Evolutionary conservation across 1,284 basidiomycete species (phyloP), one percentile per base, ranked within the genome.

Genomic region (Irpex sp.): DNA sequence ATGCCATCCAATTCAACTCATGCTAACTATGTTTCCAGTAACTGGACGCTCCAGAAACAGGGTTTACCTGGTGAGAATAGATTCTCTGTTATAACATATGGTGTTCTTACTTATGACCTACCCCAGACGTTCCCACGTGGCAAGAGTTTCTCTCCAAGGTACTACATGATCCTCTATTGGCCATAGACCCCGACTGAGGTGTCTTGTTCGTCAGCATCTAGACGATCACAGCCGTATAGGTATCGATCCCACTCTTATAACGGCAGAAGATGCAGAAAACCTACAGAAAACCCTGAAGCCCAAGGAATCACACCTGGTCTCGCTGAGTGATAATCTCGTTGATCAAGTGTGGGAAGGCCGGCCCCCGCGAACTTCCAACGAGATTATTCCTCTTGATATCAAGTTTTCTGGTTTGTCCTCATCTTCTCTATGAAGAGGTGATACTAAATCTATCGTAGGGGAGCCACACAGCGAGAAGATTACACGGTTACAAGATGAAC

Each of bases 1-100:
- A 9, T 48, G 15, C 62, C 8, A 4, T 54, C 26, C 26, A 13
- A 34, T 37, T n/a, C 19, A 17, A 58, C 36, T 31, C 15, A 17
- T 15, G 58, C 19, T 51, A 11, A 59, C 4, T 48, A 19, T 36
- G 19, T 52, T 17, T n/a, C 13, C 44, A 91, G 87, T 59, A 95
- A 96, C 67, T 98, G 96, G 96, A 91, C 84, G 1, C 78, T 98
- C 71, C 96, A 97, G 93, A 97, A 94, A 75, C 87, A 92, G 70
- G 96, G 95, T 4, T 73, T 94, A 36, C 86, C 86, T 75, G 87
- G 92, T 65, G 55, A 88, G 64, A 66, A 61, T 67, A 15, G 49
- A 40, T 52, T 52, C 52, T 7, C 31, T 8, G 6, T n/a, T 5
- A 51, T 31, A n/a, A 19, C 62, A 37, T 66, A 58, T 63, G 58